A percentile compares a stretch with the other conserved stretches of the same genome.
Evolutionary conservation across 208 protist species (phyloP).

Genomic region (Acanthamoeba healyi): DNA sequence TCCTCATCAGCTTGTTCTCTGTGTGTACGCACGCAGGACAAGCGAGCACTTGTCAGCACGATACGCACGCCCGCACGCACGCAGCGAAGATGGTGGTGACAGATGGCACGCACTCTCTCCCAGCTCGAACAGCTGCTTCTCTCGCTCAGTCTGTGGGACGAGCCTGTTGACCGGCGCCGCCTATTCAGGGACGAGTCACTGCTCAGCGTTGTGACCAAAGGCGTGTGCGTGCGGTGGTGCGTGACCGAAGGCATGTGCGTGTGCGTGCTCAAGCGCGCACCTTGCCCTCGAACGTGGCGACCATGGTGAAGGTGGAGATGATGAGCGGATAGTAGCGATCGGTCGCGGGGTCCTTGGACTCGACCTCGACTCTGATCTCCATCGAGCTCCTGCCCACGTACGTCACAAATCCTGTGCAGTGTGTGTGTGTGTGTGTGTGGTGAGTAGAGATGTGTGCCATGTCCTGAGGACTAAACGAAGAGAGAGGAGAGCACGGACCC

Average conservation of each 20-base stretch:
- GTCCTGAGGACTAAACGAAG: too few relatives aligned
- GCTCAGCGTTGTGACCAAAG: neutral
- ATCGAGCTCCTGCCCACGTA: constrained; percentile 72
- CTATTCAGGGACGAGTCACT: neutral
- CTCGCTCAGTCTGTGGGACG: constrained; percentile 40
- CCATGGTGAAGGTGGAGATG: constrained; percentile 67
- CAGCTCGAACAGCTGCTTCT: constrained; percentile 67
- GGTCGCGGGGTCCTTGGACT: constrained; percentile 60
- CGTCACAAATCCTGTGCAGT: constrained; percentile 57
- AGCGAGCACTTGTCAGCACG: neutral
- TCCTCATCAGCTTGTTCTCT: constrained; percentile 59
- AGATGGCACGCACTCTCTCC: neutral
- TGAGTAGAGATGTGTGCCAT: too few relatives aligned
- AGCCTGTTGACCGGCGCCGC: constrained; percentile 61
- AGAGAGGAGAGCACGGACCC: too few relatives aligned
- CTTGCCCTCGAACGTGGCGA: constrained; percentile 62
- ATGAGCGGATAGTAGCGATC: constrained; percentile 51
- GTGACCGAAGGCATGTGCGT: neutral
- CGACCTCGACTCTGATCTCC: constrained; percentile 57
- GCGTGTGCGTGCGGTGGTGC: neutral
- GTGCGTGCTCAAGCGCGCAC: neutral
- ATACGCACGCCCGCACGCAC: neutral
- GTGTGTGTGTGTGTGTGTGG: too few relatives aligned
- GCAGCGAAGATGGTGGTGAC: too few relatives aligned
- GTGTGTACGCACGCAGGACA: neutral